A percentile compares a stretch with the other conserved stretches of the same genome.
Conservation (phyloP, 768 basidiomycete genomes). For the Rossbeevera mucosa region DNA sequence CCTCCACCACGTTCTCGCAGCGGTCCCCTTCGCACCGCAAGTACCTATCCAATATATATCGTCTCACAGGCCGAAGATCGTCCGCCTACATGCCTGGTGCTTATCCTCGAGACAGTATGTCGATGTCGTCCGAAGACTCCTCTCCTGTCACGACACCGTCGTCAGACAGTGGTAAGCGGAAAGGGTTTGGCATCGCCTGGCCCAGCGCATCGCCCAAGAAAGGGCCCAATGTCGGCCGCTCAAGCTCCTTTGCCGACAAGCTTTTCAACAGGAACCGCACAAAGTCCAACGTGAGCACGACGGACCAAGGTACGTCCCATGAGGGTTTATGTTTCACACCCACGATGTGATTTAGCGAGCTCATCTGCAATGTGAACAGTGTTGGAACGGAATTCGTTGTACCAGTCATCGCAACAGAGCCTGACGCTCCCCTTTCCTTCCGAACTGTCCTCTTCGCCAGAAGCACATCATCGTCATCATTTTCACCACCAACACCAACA, state of each 20-base stretch:
- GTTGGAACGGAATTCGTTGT: constrained; percentile 28
- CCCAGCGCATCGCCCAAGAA: constrained; percentile 52
- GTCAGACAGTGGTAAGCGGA: constrained; percentile 33
- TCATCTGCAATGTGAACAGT: not conserved
- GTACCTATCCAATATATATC: constrained; percentile 47
- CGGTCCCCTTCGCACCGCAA: constrained; percentile 45
- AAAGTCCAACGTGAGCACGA: constrained; percentile 47
- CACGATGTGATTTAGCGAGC: not conserved
- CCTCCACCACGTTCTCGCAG: constrained; percentile 42
- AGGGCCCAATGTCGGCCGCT: constrained; percentile 39
- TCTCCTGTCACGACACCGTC: constrained; percentile 57
- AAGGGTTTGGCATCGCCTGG: constrained; percentile 39
- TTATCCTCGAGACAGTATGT: constrained; percentile 55
- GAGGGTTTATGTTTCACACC: not conserved
- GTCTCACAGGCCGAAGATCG: constrained; percentile 38
- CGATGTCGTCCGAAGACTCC: constrained; percentile 67
- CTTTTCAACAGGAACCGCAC: constrained; percentile 53
- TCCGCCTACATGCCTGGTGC: constrained; percentile 37
- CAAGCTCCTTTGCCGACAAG: constrained; percentile 58
- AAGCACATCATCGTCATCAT: not conserved
- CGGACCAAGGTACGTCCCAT: constrained; percentile 39
- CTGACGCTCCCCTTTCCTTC: constrained; percentile 22
- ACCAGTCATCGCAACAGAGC: constrained; percentile 22
- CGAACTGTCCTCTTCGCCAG: not conserved
- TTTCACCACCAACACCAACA: not conserved